phyloP scores from a whole-genome alignment of 176 grass and related monocot species.

The Carex cristatella region DNA sequence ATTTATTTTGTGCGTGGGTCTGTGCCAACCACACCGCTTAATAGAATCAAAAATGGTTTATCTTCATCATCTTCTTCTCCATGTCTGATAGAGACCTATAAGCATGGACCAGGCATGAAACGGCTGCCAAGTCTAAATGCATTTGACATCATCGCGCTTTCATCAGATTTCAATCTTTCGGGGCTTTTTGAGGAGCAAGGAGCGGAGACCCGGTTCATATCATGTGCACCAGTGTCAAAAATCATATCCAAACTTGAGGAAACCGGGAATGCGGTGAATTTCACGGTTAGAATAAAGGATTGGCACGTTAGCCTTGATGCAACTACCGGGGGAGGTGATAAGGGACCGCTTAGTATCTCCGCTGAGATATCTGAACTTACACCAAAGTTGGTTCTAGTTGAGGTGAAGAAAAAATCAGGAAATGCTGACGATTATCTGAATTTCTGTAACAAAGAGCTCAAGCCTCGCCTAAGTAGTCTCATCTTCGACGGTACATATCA shows the following conservation, averaged over 20 bases:
- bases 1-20: background rate
- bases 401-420: constrained; percentile 56
- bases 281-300: constrained; percentile 38
- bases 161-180: constrained; percentile 49
- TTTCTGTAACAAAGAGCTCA: constrained; percentile 47
- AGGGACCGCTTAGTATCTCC: constrained; percentile 39
- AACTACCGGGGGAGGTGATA: constrained; percentile 34
- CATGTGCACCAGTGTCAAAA: constrained; percentile 26
- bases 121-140: constrained; percentile 50
- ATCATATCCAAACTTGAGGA: constrained; percentile 55
- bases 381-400: constrained; percentile 46
- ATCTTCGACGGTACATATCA: constrained; percentile 12
- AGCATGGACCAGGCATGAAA: constrained; percentile 11
- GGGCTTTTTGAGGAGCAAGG: constrained; percentile 58
- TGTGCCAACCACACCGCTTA: background rate
- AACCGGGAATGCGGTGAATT: constrained; percentile 42
- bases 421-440: constrained; percentile 38
- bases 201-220: constrained; percentile 42
- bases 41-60: constrained; percentile 6
- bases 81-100: constrained; percentile 14
- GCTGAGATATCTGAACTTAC: constrained; percentile 52
- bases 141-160: constrained; percentile 62
- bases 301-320: constrained; percentile 44
- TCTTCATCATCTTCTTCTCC: constrained; percentile 35
- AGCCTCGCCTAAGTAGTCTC: constrained; percentile 34